Evolutionary conservation across 805 yeast species (phyloP).

Genomic region (Lipomyces spencermartinsiae): DNA sequence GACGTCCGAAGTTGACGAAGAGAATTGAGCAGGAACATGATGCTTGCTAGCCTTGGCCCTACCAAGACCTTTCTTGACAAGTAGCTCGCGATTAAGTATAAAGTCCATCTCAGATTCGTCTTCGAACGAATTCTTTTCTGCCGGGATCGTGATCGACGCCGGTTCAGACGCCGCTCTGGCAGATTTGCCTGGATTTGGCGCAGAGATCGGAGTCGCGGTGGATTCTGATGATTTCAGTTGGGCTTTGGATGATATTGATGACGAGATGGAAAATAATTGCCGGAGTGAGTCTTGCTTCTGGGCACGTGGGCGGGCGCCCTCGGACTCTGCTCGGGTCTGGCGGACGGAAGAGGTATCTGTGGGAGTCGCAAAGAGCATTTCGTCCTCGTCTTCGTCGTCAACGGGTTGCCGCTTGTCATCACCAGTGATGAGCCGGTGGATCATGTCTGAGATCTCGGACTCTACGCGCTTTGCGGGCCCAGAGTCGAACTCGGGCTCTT

Average conservation of each 20-base stretch:
- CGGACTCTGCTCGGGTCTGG: conserved; percentile 14
- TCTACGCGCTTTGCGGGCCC: conserved; percentile 20
- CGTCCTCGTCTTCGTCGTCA: conserved; percentile 31
- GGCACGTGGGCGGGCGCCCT: background rate
- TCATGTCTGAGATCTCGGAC: conserved; percentile 36
- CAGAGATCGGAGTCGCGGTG: conserved; percentile 20
- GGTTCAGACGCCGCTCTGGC: conserved; percentile 25
- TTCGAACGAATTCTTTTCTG: conserved; percentile 35
- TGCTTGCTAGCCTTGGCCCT: background rate
- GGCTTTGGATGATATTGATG: conserved; percentile 7
- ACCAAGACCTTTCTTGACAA: conserved; percentile 25
- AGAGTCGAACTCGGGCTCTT: conserved; percentile 12
- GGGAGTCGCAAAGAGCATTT: conserved; percentile 31
- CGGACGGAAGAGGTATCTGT: conserved; percentile 21
- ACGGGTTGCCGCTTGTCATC: conserved; percentile 25
- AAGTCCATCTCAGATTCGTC: conserved; percentile 35
- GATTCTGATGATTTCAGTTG: conserved; percentile 3
- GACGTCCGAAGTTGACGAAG: background rate
- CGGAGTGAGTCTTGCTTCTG: conserved; percentile 12
- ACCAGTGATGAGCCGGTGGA: conserved; percentile 36
- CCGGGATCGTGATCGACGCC: conserved; percentile 36
- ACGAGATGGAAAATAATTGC: conserved; percentile 18
- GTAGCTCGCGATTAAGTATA: conserved; percentile 27
- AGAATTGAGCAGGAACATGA: background rate
- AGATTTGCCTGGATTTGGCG: conserved; percentile 5